Evolutionary conservation across 1,284 basidiomycete genomes (phyloP), one percentile per base, ranked within the genome.

Genomic region (Phylloporus sp.): DNA sequence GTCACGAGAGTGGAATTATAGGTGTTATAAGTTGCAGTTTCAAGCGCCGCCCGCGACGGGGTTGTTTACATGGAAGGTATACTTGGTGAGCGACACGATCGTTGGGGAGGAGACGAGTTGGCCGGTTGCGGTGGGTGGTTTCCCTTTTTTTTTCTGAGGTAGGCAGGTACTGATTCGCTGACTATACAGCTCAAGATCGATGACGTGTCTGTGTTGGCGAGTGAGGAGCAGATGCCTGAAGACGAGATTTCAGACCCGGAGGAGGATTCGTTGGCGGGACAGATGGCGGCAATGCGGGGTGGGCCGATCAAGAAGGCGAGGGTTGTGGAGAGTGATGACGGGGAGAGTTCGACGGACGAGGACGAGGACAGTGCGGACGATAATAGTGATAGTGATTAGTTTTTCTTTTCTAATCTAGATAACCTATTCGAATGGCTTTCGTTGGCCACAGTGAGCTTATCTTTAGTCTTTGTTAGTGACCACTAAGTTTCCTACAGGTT

Each of bases 231-330:
- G 62, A 85, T 80, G 26, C 82, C 78, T 20, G 95, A 96, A 56
- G 95, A 97, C 73, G 95, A 96, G 63, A 98, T 98, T 66, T 97
- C 94, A 1, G 96, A 98, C 60, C 96, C 96, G 0, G 96, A 98
- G 55, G 96, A 98, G 78, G 96, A 98, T 77, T 87, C 90, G 29
- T 81, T 99, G 53, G 98, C 96, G 5, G 98, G 98, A 6, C 98
- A 99, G 82, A 98, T 99, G 96, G 96, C 97, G 4, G 86, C 91
- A 56, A 97, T 99, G 95, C 90, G 94, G 59, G 98, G 98, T 8
- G 93, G 91, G 20, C 77, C 87, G 44, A 96, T 98, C 61, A 97
- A 96, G 84, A 87, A 81, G 65, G 76, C 72, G 0, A 70, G 69
- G 7, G 76, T 76, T 6, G 77, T 73, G 7, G 80, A 86, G 69